Evolutionary conservation across 192 early-diverging fungal species (phyloP).

Genomic region (Linnemannia elongata): DNA sequence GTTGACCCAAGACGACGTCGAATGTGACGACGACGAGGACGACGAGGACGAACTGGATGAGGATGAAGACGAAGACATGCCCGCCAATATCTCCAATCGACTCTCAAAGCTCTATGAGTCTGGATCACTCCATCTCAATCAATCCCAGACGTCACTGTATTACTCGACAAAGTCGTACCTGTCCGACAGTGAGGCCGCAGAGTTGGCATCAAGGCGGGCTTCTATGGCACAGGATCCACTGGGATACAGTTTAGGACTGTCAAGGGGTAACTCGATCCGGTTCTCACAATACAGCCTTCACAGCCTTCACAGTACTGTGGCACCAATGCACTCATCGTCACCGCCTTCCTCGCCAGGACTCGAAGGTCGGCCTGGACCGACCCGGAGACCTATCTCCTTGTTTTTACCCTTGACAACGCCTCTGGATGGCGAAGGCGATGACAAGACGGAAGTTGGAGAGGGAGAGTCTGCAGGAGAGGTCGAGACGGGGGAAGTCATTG

Average conservation of each 20-base stretch:
- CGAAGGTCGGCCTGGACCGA: slow-evolving; percentile 1
- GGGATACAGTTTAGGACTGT: slow-evolving; percentile 34
- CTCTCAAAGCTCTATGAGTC: slow-evolving; percentile 41
- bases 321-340: slow-evolving; percentile 16
- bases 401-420: slow-evolving; percentile 13
- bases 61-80: slow-evolving; percentile 42
- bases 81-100: slow-evolving; percentile 31
- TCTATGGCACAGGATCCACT: slow-evolving; percentile 39
- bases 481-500: background rate
- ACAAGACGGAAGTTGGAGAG: background rate
- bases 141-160: slow-evolving; percentile 48
- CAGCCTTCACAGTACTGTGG: slow-evolving; percentile 12
- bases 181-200: slow-evolving; percentile 31
- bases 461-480: background rate
- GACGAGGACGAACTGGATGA: slow-evolving; percentile 34
- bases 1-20: background rate
- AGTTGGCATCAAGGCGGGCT: slow-evolving; percentile 22
- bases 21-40: slow-evolving; percentile 21
- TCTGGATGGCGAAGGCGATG: background rate
- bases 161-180: slow-evolving; percentile 45
- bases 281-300: slow-evolving; percentile 43
- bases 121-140: slow-evolving; percentile 41
- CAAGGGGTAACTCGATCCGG: slow-evolving; percentile 32
- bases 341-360: slow-evolving; percentile 22
- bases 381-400: slow-evolving; percentile 21